Evolutionary conservation across 106 monocot genomes (phyloP), one percentile per base, ranked within the genome.

Genomic region (Allium sativum): DNA sequence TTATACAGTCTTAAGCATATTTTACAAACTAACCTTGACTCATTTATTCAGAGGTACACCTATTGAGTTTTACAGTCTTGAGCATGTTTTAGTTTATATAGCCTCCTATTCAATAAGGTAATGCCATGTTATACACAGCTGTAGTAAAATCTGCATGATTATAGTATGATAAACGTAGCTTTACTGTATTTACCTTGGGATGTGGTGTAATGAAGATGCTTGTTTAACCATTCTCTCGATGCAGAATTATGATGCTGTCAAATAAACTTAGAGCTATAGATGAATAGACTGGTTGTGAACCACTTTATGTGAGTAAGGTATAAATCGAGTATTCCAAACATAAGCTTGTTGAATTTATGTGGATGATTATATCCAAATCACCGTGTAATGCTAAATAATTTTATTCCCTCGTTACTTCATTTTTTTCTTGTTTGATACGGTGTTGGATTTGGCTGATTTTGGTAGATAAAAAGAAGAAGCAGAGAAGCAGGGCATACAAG

Each of bases 201-300:
- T 5, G 48, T 48, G 48, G 10, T 5, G 0, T 55, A 15, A 55
- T 18, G 3, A 16, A 1, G 15, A 3, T 3, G 17, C 31, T 7
- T 7, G 67, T 65, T 16, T 12, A 16, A 57, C 6, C 48, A 9
- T 44, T 43, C 11, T 17, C 10, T 55, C 1, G 11, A 12, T 64
- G 13, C 63, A 98, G 96, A 74, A 60, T 92, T 68, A 91, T 91
- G 84, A 48, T 73, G 51, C 58, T 92, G 65, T 98, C 96, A 9
- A 78, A 78, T 82, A 98, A 91, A 72, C 71, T 91, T 45, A 67
- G 63, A 13, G 45, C 84, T 45, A 80, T 88, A 19, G 84, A 91
- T 65, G 96, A 91, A 54, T 77, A 92, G 2, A 73, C 88, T 21
- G 82, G 91, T 6, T 98, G 80, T 65, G 91, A 98, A 78, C 87